Percentiles rank a stretch among this genome's conserved stretches.
Evolutionary conservation across 177 flowering plant species (phyloP).

Genomic region (Telopea speciosissima): DNA sequence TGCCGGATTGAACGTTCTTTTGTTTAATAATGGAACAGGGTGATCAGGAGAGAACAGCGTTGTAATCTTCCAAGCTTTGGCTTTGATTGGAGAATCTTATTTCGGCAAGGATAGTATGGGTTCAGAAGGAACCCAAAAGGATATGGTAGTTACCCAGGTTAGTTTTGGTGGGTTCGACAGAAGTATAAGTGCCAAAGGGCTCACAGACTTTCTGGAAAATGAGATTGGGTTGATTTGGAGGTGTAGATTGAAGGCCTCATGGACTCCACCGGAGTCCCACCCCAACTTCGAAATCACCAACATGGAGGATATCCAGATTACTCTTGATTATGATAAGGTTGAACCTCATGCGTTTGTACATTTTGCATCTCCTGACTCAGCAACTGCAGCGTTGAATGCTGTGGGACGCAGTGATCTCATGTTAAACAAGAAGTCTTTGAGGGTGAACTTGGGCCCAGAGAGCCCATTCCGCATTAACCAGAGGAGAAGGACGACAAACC

Average conservation of each 20-base stretch:
- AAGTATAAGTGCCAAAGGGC: conserved; percentile 38
- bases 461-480: conserved; percentile 45
- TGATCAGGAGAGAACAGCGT: too few species aligned
- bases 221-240: conserved; percentile 58
- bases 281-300: conserved; percentile 44
- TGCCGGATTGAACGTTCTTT: too few species aligned
- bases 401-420: conserved; percentile 44
- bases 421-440: conserved; percentile 32
- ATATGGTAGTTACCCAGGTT: conserved; percentile 44
- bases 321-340: conserved; percentile 48
- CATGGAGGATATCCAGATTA: conserved; percentile 13
- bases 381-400: conserved; percentile 35
- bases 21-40: too few species aligned
- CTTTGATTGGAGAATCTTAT: too few species aligned
- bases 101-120: too few species aligned
- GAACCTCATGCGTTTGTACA: conserved; percentile 92
- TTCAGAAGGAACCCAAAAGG: conserved; percentile 1
- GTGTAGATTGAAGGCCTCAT: conserved; percentile 78
- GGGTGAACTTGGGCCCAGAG: conserved; percentile 59
- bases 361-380: conserved; percentile 53
- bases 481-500: conserved; percentile 36
- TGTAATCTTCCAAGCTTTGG: too few species aligned
- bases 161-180: conserved; percentile 66
- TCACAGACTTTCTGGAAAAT: conserved; percentile 43
- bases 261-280: conserved; percentile 66